Conservation (phyloP, 768 basidiomycete species). For the Suillus occidentalis region DNA sequence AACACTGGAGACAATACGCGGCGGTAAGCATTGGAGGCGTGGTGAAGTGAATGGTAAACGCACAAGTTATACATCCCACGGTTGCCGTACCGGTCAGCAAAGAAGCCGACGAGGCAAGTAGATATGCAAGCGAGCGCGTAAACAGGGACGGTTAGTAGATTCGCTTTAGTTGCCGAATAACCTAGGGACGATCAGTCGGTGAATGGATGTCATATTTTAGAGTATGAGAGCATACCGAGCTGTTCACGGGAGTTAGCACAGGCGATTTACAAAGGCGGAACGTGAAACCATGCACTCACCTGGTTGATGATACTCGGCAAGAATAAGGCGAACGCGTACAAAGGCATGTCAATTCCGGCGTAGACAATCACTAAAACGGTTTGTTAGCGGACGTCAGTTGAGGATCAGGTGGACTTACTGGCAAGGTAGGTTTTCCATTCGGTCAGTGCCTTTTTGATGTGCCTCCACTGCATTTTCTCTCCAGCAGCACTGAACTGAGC, state of each 20-base stretch:
- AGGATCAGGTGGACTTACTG: conserved; percentile 13
- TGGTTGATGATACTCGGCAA: conserved; percentile 76
- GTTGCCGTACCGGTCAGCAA: conserved; percentile 59
- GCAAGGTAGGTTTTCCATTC: conserved; percentile 75
- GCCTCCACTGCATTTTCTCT: conserved; percentile 56
- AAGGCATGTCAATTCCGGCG: conserved; percentile 57
- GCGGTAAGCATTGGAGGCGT: conserved; percentile 28
- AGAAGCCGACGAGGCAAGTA: conserved; percentile 63
- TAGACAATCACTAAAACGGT: conserved; percentile 52
- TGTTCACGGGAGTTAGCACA: conserved; percentile 15
- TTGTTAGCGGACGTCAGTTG: background rate
- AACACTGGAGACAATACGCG: conserved; percentile 32
- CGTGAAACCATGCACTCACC: conserved; percentile 36
- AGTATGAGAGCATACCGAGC: conserved; percentile 39
- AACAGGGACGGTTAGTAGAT: conserved; percentile 76
- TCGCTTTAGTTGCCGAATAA: conserved; percentile 68
- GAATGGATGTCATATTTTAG: background rate
- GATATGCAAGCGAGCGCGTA: conserved; percentile 67
- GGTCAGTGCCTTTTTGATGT: conserved; percentile 55
- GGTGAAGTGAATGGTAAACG: conserved; percentile 20
- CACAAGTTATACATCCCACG: conserved; percentile 68
- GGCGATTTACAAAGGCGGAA: conserved; percentile 3
- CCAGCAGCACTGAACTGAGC: conserved; percentile 75
- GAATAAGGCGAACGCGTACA: conserved; percentile 80
- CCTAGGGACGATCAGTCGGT: conserved; percentile 36